Percentiles rank a stretch among this genome's conserved stretches.
Conservation (phyloP, 192 early-diverging fungal species). For the Rhizophagus prolifer region DNA sequence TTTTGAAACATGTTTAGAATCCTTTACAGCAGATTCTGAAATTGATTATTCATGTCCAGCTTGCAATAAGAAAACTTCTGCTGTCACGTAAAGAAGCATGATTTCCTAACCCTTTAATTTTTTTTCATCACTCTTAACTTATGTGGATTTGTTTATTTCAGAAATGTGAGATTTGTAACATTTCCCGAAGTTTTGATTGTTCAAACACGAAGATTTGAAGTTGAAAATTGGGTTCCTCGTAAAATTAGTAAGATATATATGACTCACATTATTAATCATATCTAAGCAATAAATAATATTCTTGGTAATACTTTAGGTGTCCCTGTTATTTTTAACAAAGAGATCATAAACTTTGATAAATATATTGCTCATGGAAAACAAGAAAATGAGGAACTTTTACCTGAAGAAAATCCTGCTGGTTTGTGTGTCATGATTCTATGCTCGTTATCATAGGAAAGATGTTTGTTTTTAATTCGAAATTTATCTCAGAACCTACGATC, state of each 20-base stretch:
- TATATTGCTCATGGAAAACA: conserved; percentile 69
- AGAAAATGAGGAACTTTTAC: conserved; percentile 71
- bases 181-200: conserved; percentile 76
- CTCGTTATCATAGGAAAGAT: too few species aligned
- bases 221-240: conserved; percentile 81
- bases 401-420: conserved; percentile 56
- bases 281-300: background rate
- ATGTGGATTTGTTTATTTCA: conserved; percentile 27
- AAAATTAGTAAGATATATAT: conserved; percentile 50
- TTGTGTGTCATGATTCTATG: background rate
- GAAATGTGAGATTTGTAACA: conserved; percentile 61
- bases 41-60: conserved; percentile 66
- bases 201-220: conserved; percentile 71
- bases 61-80: conserved; percentile 59
- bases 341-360: conserved; percentile 60
- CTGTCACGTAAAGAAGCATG: conserved; percentile 47
- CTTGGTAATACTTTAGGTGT: conserved; percentile 42
- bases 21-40: conserved; percentile 50
- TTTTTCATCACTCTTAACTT: background rate
- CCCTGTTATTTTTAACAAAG: conserved; percentile 56
- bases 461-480: background rate
- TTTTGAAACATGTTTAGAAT: conserved; percentile 67
- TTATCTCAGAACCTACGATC: conserved; percentile 45
- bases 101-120: background rate
- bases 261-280: background rate